Conservation (phyloP, 139 green algal species). For the Coelastrella sp. region DNA sequence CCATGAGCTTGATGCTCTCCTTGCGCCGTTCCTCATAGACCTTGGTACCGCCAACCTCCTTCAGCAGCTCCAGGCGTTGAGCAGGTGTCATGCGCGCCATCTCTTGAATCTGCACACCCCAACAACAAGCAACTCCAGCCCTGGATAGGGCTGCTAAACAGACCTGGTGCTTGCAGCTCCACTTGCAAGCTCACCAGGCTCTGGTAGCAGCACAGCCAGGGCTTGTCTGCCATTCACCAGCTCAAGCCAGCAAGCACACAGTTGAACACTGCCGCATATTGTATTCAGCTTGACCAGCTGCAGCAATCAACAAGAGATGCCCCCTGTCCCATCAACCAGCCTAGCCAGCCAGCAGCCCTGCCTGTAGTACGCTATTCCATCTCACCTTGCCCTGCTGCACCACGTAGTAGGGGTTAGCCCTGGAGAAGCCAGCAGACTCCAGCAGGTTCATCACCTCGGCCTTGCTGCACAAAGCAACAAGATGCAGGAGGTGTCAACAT, state of each 20-base stretch:
- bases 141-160: too few species aligned
- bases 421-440: conserved; percentile 96
- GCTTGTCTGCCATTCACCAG: too few species aligned
- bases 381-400: conserved; percentile 97
- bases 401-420: conserved; percentile 99
- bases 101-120: conserved; percentile 73
- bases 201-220: too few species aligned
- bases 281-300: too few species aligned
- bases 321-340: too few species aligned
- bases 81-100: conserved; percentile 87
- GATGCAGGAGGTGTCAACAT: background rate
- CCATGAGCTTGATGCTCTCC: conserved; percentile 91
- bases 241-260: too few species aligned
- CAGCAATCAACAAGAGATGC: too few species aligned
- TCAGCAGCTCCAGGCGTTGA: conserved; percentile 96
- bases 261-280: too few species aligned
- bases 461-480: conserved; percentile 72
- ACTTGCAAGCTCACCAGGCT: too few species aligned
- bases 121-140: background rate
- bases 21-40: conserved; percentile 93
- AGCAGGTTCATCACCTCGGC: conserved; percentile 95
- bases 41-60: conserved; percentile 97
- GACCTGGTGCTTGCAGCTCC: too few species aligned
- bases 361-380: background rate
- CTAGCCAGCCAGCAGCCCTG: background rate